phyloP scores from a whole-genome alignment of 1,139 yeast species.

The Nakaseomyces kungkrabaensis region DNA sequence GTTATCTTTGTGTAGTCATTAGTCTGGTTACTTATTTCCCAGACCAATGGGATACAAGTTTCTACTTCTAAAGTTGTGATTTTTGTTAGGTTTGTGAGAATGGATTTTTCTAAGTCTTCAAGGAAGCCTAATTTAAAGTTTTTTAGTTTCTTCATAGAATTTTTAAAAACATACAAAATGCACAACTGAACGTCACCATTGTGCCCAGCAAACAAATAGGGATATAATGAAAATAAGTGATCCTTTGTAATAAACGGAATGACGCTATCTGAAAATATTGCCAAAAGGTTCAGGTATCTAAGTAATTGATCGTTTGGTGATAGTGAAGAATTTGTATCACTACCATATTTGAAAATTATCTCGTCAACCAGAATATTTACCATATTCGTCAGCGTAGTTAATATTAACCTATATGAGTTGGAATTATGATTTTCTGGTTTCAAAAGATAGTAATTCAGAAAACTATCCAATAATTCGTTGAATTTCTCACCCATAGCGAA shows the following conservation, averaged over 20 bases:
- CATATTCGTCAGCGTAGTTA: constrained; percentile 17
- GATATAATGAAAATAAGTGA: constrained; percentile 51
- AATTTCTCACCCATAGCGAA: constrained; percentile 32
- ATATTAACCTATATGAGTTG: constrained; percentile 14
- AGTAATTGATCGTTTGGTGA: background rate
- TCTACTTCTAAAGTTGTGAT: constrained; percentile 49
- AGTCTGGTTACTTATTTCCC: constrained; percentile 42
- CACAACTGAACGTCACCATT: constrained; percentile 34
- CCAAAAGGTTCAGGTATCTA: constrained; percentile 37
- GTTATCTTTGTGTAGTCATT: constrained; percentile 42
- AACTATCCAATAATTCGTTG: constrained; percentile 36
- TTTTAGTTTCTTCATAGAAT: constrained; percentile 36
- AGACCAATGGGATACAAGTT: constrained; percentile 60
- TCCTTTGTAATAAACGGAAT: constrained; percentile 49
- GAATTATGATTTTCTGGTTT: constrained; percentile 23
- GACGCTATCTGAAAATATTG: constrained; percentile 43
- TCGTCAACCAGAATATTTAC: constrained; percentile 24
- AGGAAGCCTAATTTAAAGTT: constrained; percentile 45
- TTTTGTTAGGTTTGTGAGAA: constrained; percentile 48
- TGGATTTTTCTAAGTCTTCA: constrained; percentile 39
- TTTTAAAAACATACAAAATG: constrained; percentile 45
- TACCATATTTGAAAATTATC: constrained; percentile 8
- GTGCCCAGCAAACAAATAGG: constrained; percentile 43
- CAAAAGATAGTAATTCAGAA: constrained; percentile 36
- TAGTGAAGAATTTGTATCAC: background rate